Base-by-base conservation (phyloP, 768 basidiomycete species). In the Leccinum longicurvipes region DNA sequence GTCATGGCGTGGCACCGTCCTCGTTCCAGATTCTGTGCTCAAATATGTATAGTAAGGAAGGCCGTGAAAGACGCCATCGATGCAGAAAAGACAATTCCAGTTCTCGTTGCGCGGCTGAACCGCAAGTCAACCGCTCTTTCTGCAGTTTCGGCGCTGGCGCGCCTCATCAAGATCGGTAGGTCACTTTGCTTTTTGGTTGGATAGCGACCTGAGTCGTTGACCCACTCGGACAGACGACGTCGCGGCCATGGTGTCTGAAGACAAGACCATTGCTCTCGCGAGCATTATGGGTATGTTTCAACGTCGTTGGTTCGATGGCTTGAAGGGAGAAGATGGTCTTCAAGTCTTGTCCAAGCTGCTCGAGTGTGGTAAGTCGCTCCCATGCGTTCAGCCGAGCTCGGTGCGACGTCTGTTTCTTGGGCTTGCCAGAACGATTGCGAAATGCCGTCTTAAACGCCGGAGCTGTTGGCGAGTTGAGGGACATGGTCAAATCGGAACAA, bases 281-380 rank as follows among this genome's bases (percentile, higher is more conserved):
- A 41, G 47, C 11, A 61, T 70, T 29, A 6, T 66, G 23, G 28
- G 41, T 7, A 70, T 69, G 68, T 51, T 69, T 28, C 54, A 28
- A 46, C 60, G 58, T 48, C 59, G 66, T 41, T 66, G 68, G 66
- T 69, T 70, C n/a, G 68, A 70, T 19, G 67, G 60, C 10, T 14
- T 57, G n/a, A 55, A 51, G 1, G 66, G 66, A 32, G 68, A 68
- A 59, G 68, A 69, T 25, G 64, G 64, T 21, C 51, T 69, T 1
- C 55, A 54, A 24, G 60, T 60, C n/a, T 41, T 69, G 1, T 53
- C 51, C 4, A 45, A 57, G 27, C 15, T 70, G 5, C 47, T 70
- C 6, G 50, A 56, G 15, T 56, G 64, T 47, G 64, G 68, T 69
- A 34, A 56, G 68, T 58, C 3, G 14, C 8, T 39, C 4, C n/a